Evolutionary conservation across 257 asterid genomes (phyloP).

Genomic region (Solanum piurae): DNA sequence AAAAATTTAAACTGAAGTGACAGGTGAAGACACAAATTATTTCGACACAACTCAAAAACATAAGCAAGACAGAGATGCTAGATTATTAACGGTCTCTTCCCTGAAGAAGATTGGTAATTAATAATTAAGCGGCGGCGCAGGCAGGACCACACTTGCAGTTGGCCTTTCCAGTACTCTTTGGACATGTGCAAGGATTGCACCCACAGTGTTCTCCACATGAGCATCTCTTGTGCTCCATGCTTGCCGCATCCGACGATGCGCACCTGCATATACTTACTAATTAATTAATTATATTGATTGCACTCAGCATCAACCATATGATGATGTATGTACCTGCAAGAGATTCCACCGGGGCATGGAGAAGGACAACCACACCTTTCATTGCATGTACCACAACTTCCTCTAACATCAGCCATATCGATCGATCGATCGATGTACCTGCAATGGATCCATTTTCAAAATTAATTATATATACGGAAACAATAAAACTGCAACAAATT

Average conservation of each 20-base stretch:
- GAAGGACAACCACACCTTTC: constrained; percentile 55
- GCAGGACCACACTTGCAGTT: constrained; percentile 38
- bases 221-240: too few relatives aligned
- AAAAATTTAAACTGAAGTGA: too few relatives aligned
- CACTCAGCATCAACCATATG: too few relatives aligned
- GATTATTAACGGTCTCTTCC: too few relatives aligned
- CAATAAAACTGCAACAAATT: neutral
- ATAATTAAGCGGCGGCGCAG: constrained; percentile 15
- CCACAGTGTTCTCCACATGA: constrained; percentile 48
- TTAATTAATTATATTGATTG: too few relatives aligned
- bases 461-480: neutral
- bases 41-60: too few relatives aligned
- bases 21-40: too few relatives aligned
- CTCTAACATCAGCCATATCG: constrained; percentile 23
- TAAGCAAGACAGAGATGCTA: too few relatives aligned
- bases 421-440: too few relatives aligned
- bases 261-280: constrained; percentile 16
- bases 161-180: constrained; percentile 36
- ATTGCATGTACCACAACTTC: constrained; percentile 19
- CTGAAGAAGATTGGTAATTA: neutral
- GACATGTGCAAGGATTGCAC: constrained; percentile 51
- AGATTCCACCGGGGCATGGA: constrained; percentile 50
- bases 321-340: constrained; percentile 7
- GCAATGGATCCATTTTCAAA: too few relatives aligned
- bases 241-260: neutral